Evolutionary conservation across 345 rosid genomes (phyloP).

Genomic region (Garcia nutans): DNA sequence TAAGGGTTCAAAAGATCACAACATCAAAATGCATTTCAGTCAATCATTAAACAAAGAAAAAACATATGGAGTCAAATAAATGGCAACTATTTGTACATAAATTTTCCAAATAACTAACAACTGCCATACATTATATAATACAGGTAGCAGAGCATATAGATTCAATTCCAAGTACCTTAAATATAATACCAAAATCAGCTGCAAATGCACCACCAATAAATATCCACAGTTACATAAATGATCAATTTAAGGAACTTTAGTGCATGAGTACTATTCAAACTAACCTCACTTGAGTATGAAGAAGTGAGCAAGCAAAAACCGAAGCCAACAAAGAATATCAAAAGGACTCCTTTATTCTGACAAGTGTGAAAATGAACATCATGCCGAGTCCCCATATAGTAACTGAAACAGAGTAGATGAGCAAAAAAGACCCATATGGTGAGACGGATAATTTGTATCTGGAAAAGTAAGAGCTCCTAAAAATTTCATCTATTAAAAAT

Average conservation of each 20-base stretch:
- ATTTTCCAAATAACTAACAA: not conserved
- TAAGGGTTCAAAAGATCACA: too few relatives aligned
- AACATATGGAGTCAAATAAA: not conserved
- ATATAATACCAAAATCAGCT: not conserved
- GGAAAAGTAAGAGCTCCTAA: too few relatives aligned
- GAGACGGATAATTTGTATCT: too few relatives aligned
- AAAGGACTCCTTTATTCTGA: conserved; percentile 22
- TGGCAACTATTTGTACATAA: not conserved
- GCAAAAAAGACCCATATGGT: not conserved
- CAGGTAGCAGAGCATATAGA: not conserved
- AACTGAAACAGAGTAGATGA: conserved; percentile 16
- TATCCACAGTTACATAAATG: not conserved
- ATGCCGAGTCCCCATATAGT: conserved; percentile 25
- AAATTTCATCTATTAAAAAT: not conserved
- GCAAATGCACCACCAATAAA: not conserved
- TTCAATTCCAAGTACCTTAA: not conserved
- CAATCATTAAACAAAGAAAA: too few relatives aligned
- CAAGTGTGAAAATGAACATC: not conserved
- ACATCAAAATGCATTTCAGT: not conserved
- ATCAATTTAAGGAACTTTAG: not conserved
- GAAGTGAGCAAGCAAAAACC: conserved; percentile 10
- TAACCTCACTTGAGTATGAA: conserved; percentile 30
- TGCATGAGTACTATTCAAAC: not conserved
- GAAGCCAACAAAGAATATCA: conserved; percentile 22
- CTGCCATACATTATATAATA: not conserved